phyloP scores from a whole-genome alignment of 2,329 filamentous ascomycete genomes.

The Alternaria sp. region DNA sequence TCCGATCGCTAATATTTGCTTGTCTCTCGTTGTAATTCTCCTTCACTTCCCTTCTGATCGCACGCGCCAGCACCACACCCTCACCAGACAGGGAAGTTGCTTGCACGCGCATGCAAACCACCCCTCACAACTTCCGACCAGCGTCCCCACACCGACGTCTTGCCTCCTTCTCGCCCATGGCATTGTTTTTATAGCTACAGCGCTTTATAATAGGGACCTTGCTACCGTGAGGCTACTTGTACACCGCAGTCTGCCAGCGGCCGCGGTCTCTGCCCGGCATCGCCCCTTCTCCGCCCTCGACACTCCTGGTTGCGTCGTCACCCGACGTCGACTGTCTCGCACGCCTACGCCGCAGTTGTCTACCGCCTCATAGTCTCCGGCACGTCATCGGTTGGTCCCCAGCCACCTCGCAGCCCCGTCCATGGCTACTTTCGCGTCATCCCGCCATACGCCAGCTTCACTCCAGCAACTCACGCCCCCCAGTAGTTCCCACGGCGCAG shows the following conservation, averaged over 20 bases:
- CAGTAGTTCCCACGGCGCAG: slow-evolving; percentile 48
- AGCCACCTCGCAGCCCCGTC: slow-evolving; percentile 14
- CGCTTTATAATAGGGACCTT: slow-evolving; percentile 12
- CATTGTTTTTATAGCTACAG: slow-evolving; percentile 15
- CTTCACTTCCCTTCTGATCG: slow-evolving; percentile 20
- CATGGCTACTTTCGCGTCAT: slow-evolving; percentile 44
- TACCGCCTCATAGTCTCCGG: slow-evolving; percentile 3
- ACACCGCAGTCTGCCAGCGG: slow-evolving; percentile 4
- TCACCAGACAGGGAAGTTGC: slow-evolving; percentile 32
- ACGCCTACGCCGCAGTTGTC: slow-evolving; percentile 3
- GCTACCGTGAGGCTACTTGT: slow-evolving; percentile 7
- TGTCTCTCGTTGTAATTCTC: slow-evolving; percentile 21
- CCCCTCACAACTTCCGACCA: slow-evolving; percentile 26
- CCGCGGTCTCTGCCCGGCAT: slow-evolving; percentile 14
- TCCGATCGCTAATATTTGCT: slow-evolving; percentile 32
- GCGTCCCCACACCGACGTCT: slow-evolving; percentile 23
- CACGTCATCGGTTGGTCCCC: slow-evolving; percentile 13
- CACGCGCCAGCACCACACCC: slow-evolving; percentile 17
- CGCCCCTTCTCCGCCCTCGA: background rate
- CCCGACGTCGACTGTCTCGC: slow-evolving; percentile 10
- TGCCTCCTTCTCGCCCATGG: slow-evolving; percentile 19
- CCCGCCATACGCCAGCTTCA: slow-evolving; percentile 35
- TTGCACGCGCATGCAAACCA: slow-evolving; percentile 35
- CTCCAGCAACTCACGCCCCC: slow-evolving; percentile 48
- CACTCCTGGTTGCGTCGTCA: background rate